Evolutionary conservation across 345 rosid genomes (phyloP).

Genomic region (Sonneratia caseolaris): DNA sequence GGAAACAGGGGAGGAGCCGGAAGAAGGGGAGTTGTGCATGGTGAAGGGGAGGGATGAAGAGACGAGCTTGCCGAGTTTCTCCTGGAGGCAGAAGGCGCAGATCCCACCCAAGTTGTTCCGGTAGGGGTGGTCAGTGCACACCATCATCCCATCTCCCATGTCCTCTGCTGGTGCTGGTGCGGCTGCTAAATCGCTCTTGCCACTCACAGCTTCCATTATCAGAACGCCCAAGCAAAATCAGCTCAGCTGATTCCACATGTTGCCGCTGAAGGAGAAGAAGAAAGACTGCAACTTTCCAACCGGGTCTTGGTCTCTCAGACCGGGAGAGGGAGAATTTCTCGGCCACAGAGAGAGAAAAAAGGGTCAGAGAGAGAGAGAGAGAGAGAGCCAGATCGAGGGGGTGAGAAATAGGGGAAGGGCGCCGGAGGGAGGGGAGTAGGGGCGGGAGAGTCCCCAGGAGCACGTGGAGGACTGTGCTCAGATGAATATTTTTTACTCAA

Average conservation of each 20-base stretch:
- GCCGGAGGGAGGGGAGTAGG: neutral
- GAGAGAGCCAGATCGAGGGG: neutral
- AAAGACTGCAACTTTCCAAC: neutral
- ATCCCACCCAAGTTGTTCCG: slow-evolving; percentile 85
- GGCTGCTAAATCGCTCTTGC: neutral
- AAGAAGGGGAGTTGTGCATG: slow-evolving; percentile 37
- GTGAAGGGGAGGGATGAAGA: slow-evolving; percentile 43
- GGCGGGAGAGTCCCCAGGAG: slow-evolving; percentile 3
- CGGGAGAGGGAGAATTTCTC: too few relatives aligned
- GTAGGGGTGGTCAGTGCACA: slow-evolving; percentile 72
- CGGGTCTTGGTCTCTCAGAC: neutral
- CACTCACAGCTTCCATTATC: neutral
- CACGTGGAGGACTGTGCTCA: slow-evolving; percentile 6
- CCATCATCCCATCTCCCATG: slow-evolving; percentile 59
- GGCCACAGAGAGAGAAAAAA: neutral
- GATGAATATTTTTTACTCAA: neutral
- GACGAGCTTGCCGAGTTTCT: slow-evolving; percentile 89
- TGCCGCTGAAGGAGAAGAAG: neutral
- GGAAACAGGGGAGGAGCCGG: slow-evolving; percentile 6
- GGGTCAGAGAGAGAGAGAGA: neutral
- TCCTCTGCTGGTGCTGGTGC: slow-evolving; percentile 34
- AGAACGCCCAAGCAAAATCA: too few relatives aligned
- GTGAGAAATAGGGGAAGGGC: neutral
- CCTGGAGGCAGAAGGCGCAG: slow-evolving; percentile 96
- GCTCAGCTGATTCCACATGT: too few relatives aligned